These are phyloP conservation scores for Hypomyces perniciosus DNA, from an alignment of 2,329 filamentous ascomycete species.

Conservation along the genomic window DNA sequence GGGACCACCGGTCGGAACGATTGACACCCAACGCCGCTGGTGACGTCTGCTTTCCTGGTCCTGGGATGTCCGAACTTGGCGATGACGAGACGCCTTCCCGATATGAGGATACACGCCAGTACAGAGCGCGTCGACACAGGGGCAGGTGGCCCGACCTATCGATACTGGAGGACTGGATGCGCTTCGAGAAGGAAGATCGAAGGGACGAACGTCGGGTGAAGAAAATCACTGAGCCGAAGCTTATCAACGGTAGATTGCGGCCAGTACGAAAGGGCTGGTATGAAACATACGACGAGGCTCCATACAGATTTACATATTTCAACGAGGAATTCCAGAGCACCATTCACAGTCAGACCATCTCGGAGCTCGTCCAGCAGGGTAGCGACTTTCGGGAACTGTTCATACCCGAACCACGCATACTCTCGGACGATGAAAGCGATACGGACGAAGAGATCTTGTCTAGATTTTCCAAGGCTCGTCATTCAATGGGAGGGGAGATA, in stretches of 20 bases:
- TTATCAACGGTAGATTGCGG: constrained; percentile 82
- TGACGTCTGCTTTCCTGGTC: constrained; percentile 88
- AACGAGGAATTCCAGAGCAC: constrained; percentile 96
- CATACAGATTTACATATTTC: constrained; percentile 97
- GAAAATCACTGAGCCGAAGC: constrained; percentile 87
- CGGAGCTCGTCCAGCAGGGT: constrained; percentile 81
- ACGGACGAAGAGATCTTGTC: constrained; percentile 41
- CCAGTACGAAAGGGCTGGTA: constrained; percentile 79
- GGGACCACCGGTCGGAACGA: constrained; percentile 31
- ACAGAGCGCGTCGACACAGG: constrained; percentile 50
- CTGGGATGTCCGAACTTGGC: constrained; percentile 64
- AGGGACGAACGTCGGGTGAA: constrained; percentile 79
- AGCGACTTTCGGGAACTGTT: constrained; percentile 83
- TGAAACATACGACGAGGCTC: constrained; percentile 78
- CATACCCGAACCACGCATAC: constrained; percentile 72
- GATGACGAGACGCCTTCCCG: constrained; percentile 63
- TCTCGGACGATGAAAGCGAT: constrained; percentile 68
- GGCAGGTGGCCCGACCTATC: constrained; percentile 81
- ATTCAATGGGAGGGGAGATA: constrained; percentile 25
- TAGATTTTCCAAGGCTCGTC: constrained; percentile 19
- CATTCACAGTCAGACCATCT: constrained; percentile 92
- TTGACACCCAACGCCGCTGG: constrained; percentile 64
- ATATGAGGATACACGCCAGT: constrained; percentile 30
- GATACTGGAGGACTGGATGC: constrained; percentile 82
- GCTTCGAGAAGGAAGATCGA: constrained; percentile 76